A percentile compares a stretch with the other conserved stretches of the same genome.
phyloP scores from a whole-genome alignment of 2,329 filamentous ascomycete species.

The Exophiala dermatitidis region DNA sequence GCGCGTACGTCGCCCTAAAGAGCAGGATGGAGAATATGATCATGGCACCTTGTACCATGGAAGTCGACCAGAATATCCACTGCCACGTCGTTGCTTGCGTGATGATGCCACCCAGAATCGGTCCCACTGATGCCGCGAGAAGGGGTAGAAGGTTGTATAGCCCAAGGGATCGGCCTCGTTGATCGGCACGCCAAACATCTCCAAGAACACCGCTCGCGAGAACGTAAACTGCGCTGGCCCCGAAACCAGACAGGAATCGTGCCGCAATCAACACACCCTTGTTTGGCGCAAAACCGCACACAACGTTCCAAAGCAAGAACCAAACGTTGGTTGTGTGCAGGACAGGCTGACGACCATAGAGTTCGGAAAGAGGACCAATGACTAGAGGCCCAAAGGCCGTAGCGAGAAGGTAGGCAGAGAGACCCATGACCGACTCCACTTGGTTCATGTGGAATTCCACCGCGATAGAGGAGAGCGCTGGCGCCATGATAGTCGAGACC shows the following conservation, averaged over 20 bases:
- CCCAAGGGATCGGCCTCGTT: conserved; percentile 51
- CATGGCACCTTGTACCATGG: conserved; percentile 51
- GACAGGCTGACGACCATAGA: conserved; percentile 43
- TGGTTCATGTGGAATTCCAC: conserved; percentile 58
- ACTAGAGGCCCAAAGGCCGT: conserved; percentile 41
- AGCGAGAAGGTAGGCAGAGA: conserved; percentile 41
- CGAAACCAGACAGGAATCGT: conserved; percentile 46
- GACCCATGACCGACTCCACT: conserved; percentile 34
- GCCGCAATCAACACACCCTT: conserved; percentile 44
- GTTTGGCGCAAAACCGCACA: conserved; percentile 45
- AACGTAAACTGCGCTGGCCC: conserved; percentile 44
- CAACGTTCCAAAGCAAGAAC: conserved; percentile 47
- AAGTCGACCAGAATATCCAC: conserved; percentile 45
- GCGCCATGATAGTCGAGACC: conserved; percentile 47
- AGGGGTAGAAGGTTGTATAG: conserved; percentile 53
- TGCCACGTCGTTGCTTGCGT: conserved; percentile 33
- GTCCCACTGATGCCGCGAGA: conserved; percentile 45
- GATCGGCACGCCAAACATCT: conserved; percentile 49
- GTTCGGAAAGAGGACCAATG: conserved; percentile 42
- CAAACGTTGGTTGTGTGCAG: conserved; percentile 44
- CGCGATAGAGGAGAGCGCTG: not conserved
- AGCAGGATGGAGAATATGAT: conserved; percentile 52
- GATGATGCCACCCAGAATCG: conserved; percentile 55
- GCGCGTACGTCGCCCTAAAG: conserved; percentile 53
- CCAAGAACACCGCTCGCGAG: conserved; percentile 37